Base-by-base conservation (phyloP, 1,284 basidiomycete genomes). In the Irpex lacteus region DNA sequence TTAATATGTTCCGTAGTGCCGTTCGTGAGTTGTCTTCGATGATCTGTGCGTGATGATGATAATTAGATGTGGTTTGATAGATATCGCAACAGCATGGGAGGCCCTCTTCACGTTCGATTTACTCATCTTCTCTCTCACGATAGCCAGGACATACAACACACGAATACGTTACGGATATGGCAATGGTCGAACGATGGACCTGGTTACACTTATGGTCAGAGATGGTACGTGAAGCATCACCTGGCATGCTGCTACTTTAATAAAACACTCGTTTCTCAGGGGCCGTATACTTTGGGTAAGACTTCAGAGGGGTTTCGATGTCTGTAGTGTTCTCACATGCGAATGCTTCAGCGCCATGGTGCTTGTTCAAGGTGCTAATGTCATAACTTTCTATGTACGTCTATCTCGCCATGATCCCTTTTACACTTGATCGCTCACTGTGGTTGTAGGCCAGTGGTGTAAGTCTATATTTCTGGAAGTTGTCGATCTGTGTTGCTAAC, bases 271-370 rank as follows among this genome's bases (percentile, higher is more conserved):
- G 3, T 26, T 26, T 26, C 26, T 26, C 26, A 68, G 67, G 67
- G 55, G 67, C 67, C 11, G 57, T 66, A 5, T 68, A 68, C 40
- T 66, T 68, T 58, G 65, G 60, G 67, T 68, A 38, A 60, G 65
- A 44, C 50, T 26, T 18, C 50, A 53, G n/a, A 8, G n/a, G 18
- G 9, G 8, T 19, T n/a, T 18, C 47, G 8, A 5, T 19, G 19
- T n/a, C 19, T 9, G 59, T 56, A 19, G 19, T 26, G 38, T 53
- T 37, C 13, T 34, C n/a, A 34, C n/a, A n/a, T 34, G 7, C 40
- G 19, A 11, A 37, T 9, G 32, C 32, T 50, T n/a, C 58, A 68
- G 67, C 9, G 61, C 65, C 21, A 68, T 68, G 67, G 65, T 65
- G 4, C 57, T 55, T 34, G 67, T 62, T 19, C 66, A 68, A 34